Conservation (phyloP, 805 yeast species). For the Suhomyces sp. region DNA sequence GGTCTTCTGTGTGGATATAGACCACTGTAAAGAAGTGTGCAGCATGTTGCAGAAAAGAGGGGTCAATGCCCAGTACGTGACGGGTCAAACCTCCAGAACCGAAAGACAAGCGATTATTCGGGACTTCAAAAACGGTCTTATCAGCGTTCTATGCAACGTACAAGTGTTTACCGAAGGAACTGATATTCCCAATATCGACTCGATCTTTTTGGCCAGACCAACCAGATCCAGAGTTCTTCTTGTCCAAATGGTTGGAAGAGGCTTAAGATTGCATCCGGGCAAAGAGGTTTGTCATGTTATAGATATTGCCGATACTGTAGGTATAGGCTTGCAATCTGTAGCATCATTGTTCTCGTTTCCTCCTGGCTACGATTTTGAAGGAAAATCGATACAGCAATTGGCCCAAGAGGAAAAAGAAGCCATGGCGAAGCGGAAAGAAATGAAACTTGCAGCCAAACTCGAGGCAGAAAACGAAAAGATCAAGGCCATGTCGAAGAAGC, state of each 20-base stretch:
- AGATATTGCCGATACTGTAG: constrained; percentile 67
- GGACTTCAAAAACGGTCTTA: constrained; percentile 58
- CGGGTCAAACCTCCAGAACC: constrained; percentile 56
- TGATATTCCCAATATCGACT: constrained; percentile 86
- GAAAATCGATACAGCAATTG: constrained; percentile 29
- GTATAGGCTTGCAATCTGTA: constrained; percentile 40
- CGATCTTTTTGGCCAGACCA: constrained; percentile 74
- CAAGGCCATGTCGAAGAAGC: not conserved
- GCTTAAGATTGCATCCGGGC: constrained; percentile 60
- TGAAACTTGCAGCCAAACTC: not conserved
- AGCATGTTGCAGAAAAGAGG: constrained; percentile 55
- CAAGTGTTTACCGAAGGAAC: constrained; percentile 94
- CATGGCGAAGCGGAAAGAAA: not conserved
- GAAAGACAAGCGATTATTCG: constrained; percentile 52
- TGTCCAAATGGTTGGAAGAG: constrained; percentile 90
- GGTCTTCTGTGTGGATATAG: constrained; percentile 72
- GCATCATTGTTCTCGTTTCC: constrained; percentile 39
- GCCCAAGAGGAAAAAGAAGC: constrained; percentile 14
- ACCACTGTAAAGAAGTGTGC: constrained; percentile 58
- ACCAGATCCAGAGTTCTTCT: constrained; percentile 70
- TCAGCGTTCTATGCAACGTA: constrained; percentile 80
- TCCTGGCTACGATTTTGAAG: constrained; percentile 20
- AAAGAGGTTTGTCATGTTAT: constrained; percentile 70
- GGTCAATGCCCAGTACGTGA: constrained; percentile 66
- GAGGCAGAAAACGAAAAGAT: not conserved